Percentiles rank a stretch among this genome's conserved stretches.
Conservation (phyloP, 306 rosid genomes). For the Dalbergia cochinchinensis region DNA sequence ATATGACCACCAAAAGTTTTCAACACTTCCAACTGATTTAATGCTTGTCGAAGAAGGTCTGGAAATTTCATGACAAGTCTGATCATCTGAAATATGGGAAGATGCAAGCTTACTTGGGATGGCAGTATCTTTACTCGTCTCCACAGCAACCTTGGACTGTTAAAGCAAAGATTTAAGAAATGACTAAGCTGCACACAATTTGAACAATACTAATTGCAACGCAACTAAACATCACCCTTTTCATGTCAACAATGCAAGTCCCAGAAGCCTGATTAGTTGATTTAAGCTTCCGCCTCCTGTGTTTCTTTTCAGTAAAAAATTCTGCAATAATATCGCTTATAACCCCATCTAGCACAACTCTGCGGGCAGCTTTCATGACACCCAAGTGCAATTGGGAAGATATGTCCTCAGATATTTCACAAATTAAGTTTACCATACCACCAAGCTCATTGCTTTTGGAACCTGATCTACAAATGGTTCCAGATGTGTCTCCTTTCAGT, state of each 20-base stretch:
- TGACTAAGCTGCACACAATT: constrained; percentile 36
- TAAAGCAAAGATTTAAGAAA: constrained; percentile 50
- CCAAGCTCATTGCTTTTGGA: constrained; percentile 53
- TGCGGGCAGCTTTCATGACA: constrained; percentile 86
- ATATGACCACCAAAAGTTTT: constrained; percentile 76
- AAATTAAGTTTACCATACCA: constrained; percentile 50
- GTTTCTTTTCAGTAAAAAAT: constrained; percentile 67
- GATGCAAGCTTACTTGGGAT: constrained; percentile 48
- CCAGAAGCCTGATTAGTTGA: constrained; percentile 53
- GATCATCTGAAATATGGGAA: constrained; percentile 43
- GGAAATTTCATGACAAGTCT: constrained; percentile 45
- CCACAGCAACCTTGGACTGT: constrained; percentile 60
- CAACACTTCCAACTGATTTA: constrained; percentile 80
- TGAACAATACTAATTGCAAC: constrained; percentile 26
- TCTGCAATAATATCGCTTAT: constrained; percentile 78
- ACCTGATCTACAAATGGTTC: constrained; percentile 55
- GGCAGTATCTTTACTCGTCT: constrained; percentile 51
- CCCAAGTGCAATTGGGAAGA: constrained; percentile 81
- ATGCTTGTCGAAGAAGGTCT: constrained; percentile 40
- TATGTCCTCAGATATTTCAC: constrained; percentile 79
- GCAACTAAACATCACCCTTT: constrained; percentile 59
- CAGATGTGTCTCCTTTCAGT: constrained; percentile 59
- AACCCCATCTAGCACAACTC: constrained; percentile 88
- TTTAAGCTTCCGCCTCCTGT: constrained; percentile 59
- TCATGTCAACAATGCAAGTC: constrained; percentile 46